Conservation (phyloP, 106 monocot species). For the Chionographis japonica region DNA sequence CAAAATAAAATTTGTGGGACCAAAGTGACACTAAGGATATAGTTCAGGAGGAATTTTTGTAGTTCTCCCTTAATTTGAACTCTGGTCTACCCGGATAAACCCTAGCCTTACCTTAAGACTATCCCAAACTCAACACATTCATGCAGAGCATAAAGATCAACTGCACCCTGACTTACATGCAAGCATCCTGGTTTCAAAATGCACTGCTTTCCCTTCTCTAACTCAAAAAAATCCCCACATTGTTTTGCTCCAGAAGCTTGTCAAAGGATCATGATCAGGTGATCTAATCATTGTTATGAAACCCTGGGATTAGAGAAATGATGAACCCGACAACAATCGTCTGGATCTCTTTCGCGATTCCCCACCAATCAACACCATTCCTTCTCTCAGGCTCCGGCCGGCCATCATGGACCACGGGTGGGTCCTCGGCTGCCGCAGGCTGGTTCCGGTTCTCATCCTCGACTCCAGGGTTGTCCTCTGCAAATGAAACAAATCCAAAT, state of each 20-base stretch:
- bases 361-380: slow-evolving; percentile 37
- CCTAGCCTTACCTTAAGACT: too few species aligned
- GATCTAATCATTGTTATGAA: slow-evolving; percentile 51
- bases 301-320: slow-evolving; percentile 68
- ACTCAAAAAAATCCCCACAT: too few species aligned
- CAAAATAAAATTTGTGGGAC: too few species aligned
- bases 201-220: too few species aligned
- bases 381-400: slow-evolving; percentile 22
- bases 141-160: too few species aligned
- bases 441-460: slow-evolving; percentile 32
- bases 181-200: too few species aligned
- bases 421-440: slow-evolving; percentile 12
- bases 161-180: too few species aligned
- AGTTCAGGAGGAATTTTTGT: too few species aligned
- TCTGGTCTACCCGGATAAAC: too few species aligned
- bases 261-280: background rate
- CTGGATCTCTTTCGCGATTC: slow-evolving; percentile 59
- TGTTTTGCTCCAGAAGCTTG: background rate
- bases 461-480: slow-evolving; percentile 40
- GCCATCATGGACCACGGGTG: slow-evolving; percentile 21
- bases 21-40: too few species aligned
- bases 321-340: slow-evolving; percentile 59
- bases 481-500: background rate
- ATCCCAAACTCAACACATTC: too few species aligned
- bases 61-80: too few species aligned